These are phyloP conservation scores for peach (Prunus persica) DNA, from an alignment of 306 rosid species.

Conservation along the genomic window DNA sequence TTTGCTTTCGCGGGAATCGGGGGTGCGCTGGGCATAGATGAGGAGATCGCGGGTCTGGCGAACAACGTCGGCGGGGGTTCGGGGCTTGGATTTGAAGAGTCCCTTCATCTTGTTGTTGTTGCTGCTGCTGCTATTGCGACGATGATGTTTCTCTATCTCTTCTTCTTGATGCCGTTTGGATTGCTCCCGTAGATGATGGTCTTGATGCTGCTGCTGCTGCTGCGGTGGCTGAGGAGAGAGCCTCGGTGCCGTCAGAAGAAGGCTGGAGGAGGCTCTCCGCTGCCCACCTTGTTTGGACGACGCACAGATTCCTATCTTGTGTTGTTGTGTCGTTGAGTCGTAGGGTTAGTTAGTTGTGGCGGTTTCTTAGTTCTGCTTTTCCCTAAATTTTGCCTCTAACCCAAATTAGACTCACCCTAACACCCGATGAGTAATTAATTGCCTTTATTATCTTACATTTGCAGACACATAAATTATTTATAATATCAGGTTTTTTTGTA, in stretches of 20 bases:
- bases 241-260: slow-evolving; percentile 9
- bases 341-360: not conserved
- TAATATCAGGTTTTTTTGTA: too few species aligned
- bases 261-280: slow-evolving; percentile 43
- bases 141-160: not conserved
- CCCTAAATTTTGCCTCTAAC: not conserved
- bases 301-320: slow-evolving; percentile 39
- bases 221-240: slow-evolving; percentile 4
- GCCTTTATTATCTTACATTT: not conserved
- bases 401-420: not conserved
- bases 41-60: slow-evolving; percentile 94
- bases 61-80: slow-evolving; percentile 78
- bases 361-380: not conserved
- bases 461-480: not conserved
- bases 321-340: not conserved
- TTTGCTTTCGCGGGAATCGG: slow-evolving; percentile 69
- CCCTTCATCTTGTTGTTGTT: slow-evolving; percentile 60
- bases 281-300: slow-evolving; percentile 23
- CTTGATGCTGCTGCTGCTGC: not conserved
- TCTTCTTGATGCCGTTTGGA: not conserved
- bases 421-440: not conserved
- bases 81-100: slow-evolving; percentile 91
- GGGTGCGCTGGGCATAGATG: slow-evolving; percentile 38
- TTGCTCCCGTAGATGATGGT: not conserved
- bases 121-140: not conserved